phyloP scores from a whole-genome alignment of 2,329 filamentous ascomycete genomes.

The Aschersonia sp. region DNA sequence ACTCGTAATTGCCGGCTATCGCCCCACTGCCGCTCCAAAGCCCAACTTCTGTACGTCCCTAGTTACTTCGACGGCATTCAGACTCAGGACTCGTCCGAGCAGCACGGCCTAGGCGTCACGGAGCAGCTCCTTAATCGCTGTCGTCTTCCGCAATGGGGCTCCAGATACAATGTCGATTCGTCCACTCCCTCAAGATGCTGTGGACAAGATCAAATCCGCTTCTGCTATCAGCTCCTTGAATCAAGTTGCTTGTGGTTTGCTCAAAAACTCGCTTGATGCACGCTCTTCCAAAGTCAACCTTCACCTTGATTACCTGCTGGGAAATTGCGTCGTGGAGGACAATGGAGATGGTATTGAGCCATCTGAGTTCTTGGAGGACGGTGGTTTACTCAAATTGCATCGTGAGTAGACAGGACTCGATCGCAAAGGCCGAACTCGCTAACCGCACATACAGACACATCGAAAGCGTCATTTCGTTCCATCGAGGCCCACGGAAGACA shows the following conservation, averaged over 20 bases:
- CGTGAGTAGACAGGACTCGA: constrained; percentile 33
- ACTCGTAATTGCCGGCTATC: background rate
- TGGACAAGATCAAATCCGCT: constrained; percentile 74
- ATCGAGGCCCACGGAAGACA: constrained; percentile 44
- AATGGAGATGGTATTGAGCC: constrained; percentile 67
- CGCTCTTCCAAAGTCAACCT: constrained; percentile 53
- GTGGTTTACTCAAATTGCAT: constrained; percentile 59
- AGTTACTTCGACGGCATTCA: too few relatives aligned
- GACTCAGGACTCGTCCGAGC: too few relatives aligned
- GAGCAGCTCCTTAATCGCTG: background rate
- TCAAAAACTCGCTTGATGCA: constrained; percentile 80
- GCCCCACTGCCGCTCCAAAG: background rate
- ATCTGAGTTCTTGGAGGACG: constrained; percentile 53
- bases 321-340: constrained; percentile 70
- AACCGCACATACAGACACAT: constrained; percentile 48
- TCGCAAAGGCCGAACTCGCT: background rate
- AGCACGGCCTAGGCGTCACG: too few relatives aligned
- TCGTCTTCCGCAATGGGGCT: constrained; percentile 1
- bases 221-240: constrained; percentile 63
- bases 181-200: constrained; percentile 54
- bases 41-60: too few relatives aligned
- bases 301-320: constrained; percentile 58
- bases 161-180: constrained; percentile 43
- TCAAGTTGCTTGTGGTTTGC: constrained; percentile 53
- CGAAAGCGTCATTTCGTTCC: constrained; percentile 41